Evolutionary conservation across 805 yeast genomes (phyloP), one percentile per base, ranked within the genome.

Genomic region (Candida odintsovae): DNA sequence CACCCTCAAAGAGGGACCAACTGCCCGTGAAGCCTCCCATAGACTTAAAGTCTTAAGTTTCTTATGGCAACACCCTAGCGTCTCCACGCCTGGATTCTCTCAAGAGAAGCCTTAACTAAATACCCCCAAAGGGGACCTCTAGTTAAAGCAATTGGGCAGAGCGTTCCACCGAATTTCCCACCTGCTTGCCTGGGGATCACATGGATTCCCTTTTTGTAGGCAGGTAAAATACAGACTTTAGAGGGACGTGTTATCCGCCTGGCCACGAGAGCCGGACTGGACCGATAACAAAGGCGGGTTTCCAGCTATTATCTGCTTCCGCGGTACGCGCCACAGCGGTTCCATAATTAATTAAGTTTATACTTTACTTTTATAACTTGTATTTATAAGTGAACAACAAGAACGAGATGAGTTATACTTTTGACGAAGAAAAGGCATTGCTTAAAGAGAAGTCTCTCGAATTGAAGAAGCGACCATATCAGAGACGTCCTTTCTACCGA

Each of bases 131-230:
- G 10, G 36, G 10, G 36, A 10, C 4, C 37, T 20, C 8, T 5
- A 6, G 23, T 15, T 20, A 16, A 16, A 20, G 25, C 38, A 33
- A 48, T 23, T 59, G 73, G 75, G 69, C 69, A 76, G 78, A 51
- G 80, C 52, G 77, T 59, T 72, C 70, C 82, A 76, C 82, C 82
- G 82, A 76, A 76, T 76, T 76, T 76, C 81, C 82, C 82, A 76
- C 82, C 66, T 61, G 63, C 55, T 22, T 22, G n/a, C 41, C 18
- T 9, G 21, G 13, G 11, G n/a, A n/a, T n/a, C n/a, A n/a, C n/a
- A n/a, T n/a, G n/a, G n/a, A n/a, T 16, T 16, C 42, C 42, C 53
- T 55, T 54, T 59, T 44, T 55, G 66, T 54, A 25, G 49, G 49
- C 66, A 60, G 66, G 66, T 61, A 50, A 49, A 51, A 53, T 51